Base-by-base conservation (phyloP, 2,329 filamentous ascomycete genomes). In the Fusarium concolor region DNA sequence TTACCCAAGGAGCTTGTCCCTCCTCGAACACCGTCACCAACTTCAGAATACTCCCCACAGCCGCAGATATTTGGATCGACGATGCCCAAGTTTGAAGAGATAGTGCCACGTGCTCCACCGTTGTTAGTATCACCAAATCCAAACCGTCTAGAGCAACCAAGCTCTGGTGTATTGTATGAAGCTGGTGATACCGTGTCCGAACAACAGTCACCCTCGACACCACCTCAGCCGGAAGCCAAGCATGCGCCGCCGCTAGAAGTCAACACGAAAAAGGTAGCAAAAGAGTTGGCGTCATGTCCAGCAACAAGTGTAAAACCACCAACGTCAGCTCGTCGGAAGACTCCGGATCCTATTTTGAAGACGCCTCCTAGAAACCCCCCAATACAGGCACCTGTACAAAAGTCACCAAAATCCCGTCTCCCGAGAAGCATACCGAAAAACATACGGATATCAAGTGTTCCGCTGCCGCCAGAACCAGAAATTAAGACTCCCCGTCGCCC, bases 401-500 rank as follows among this genome's bases (percentile, higher is more conserved):
- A 15, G 17, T 67, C 66, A 4, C 65, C 65, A 2, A 47, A 47
- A 15, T 61, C 53, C 24, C 62, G 56, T n/a, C 33, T 65, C 18
- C 65, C 47, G 22, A 60, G 46, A 41, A 49, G 35, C 26, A 43
- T 45, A 24, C 44, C 56, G 2, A 67, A 45, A n/a, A 44, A 22
- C 5, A 57, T 66, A 35, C 52, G 44, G 14, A 26, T 57, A 20
- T 55, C 53, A 28, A 61, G 45, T 20, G 47, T 70, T 12, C 66
- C 66, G 9, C 41, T 61, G 17, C 66, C 66, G 11, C 66, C 66
- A 35, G 66, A 69, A n/a, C 66, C 52, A 15, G 45, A 37, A 28
- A 47, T 55, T 26, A 62, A 58, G 20, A 62, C 52, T 14, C 49
- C 45, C 10, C 53, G 55, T 31, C 66, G 62, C 14, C 66, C 66